Conservation (phyloP, 345 rosid species). For the Aquilaria sinensis region DNA sequence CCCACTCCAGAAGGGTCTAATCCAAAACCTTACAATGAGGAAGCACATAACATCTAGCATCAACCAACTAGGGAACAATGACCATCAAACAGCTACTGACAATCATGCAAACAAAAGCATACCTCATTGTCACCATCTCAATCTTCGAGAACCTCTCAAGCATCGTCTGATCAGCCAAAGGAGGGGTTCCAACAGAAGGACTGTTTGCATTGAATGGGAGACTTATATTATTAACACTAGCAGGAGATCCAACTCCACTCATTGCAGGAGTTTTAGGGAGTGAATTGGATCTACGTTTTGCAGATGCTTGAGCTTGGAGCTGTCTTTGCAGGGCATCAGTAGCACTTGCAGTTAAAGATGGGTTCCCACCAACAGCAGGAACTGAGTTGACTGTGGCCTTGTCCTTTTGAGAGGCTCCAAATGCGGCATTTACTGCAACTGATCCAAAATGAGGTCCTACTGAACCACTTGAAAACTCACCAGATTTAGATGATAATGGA, state of each 20-base stretch:
- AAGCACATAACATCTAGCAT: too few species aligned
- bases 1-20: too few species aligned
- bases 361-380: constrained; percentile 57
- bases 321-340: constrained; percentile 73
- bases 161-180: constrained; percentile 56
- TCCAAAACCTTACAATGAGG: too few species aligned
- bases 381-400: constrained; percentile 56
- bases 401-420: constrained; percentile 72
- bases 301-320: constrained; percentile 55
- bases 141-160: constrained; percentile 85
- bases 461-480: constrained; percentile 91
- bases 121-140: constrained; percentile 67
- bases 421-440: constrained; percentile 32
- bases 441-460: constrained; percentile 76
- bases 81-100: too few species aligned
- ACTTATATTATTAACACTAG: constrained; percentile 72
- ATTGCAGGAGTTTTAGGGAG: constrained; percentile 65
- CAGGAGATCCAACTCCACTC: constrained; percentile 89
- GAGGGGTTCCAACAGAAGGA: constrained; percentile 74
- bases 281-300: constrained; percentile 73
- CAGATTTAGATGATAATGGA: constrained; percentile 92
- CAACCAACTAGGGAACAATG: too few species aligned
- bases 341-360: constrained; percentile 71
- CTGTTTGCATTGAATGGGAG: constrained; percentile 64
- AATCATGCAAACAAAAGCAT: constrained; percentile 12